A percentile compares a stretch with the other conserved stretches of the same genome.
phyloP scores from a whole-genome alignment of 2,329 filamentous ascomycete species.

The Colletotrichum sp. region DNA sequence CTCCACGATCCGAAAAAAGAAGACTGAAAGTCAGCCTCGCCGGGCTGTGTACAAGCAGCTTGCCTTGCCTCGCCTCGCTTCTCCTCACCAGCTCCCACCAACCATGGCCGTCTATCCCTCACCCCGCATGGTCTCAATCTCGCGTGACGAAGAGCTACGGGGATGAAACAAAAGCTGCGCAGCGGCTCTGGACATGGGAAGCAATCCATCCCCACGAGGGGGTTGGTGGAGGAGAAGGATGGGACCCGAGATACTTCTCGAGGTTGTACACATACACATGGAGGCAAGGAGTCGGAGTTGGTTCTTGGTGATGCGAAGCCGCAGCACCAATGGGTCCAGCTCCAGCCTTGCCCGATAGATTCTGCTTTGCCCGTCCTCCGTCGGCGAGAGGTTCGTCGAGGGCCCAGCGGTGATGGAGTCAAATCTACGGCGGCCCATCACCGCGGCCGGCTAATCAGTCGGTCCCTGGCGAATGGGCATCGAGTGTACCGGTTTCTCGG shows the following conservation, averaged over 20 bases:
- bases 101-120: not conserved
- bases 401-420: not conserved
- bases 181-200: not conserved
- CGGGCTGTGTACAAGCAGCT: not conserved
- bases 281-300: not conserved
- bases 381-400: not conserved
- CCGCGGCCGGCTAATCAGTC: not conserved
- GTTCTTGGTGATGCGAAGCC: not conserved
- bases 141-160: not conserved
- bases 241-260: constrained; percentile 9
- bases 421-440: not conserved
- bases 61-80: not conserved
- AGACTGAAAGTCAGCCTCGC: not conserved
- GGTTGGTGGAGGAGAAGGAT: not conserved
- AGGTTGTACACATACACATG: constrained; percentile 11
- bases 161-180: not conserved
- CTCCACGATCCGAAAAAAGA: not conserved
- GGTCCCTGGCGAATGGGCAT: not conserved
- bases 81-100: not conserved
- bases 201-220: not conserved
- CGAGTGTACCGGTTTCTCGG: not conserved
- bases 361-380: not conserved
- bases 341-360: not conserved
- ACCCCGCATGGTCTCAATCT: not conserved
- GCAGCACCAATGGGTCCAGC: not conserved